Evolutionary conservation across 441 rosid genomes (phyloP).

Genomic region (Adansonia gregorii): DNA sequence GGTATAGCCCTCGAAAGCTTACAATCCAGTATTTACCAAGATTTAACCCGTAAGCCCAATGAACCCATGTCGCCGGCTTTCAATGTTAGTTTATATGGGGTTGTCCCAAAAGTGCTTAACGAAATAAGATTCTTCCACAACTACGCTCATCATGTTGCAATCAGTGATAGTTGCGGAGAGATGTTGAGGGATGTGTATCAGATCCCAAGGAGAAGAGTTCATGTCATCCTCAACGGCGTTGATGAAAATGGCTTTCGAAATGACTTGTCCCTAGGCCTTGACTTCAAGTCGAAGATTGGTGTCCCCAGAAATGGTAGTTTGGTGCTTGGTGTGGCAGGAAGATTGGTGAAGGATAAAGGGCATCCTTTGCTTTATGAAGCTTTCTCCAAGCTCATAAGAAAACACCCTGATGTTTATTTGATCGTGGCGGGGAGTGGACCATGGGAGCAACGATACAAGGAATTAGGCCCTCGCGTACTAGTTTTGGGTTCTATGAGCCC

Average conservation of each 20-base stretch:
- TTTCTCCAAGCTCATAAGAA: slow-evolving; percentile 47
- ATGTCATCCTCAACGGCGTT: slow-evolving; percentile 86
- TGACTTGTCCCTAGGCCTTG: slow-evolving; percentile 48
- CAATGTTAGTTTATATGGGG: slow-evolving; percentile 60
- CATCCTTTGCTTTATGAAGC: slow-evolving; percentile 76
- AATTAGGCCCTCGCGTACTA: slow-evolving; percentile 54
- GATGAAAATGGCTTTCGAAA: slow-evolving; percentile 60
- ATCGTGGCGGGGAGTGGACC: slow-evolving; percentile 87
- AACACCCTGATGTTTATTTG: slow-evolving; percentile 52
- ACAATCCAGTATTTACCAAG: slow-evolving; percentile 79
- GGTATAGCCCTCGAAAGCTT: slow-evolving; percentile 90
- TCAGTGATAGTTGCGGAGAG: slow-evolving; percentile 92
- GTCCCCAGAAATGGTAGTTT: slow-evolving; percentile 58
- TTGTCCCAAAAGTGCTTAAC: slow-evolving; percentile 66
- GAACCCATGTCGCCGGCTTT: slow-evolving; percentile 63
- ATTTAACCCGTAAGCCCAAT: slow-evolving; percentile 59
- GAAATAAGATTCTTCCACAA: slow-evolving; percentile 87
- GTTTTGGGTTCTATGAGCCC: slow-evolving; percentile 81
- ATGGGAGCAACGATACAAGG: slow-evolving; percentile 77
- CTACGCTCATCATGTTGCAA: slow-evolving; percentile 82
- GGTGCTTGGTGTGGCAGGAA: slow-evolving; percentile 82
- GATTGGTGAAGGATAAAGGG: slow-evolving; percentile 87
- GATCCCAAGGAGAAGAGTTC: slow-evolving; percentile 77
- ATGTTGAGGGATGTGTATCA: slow-evolving; percentile 89
- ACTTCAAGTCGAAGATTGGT: slow-evolving; percentile 63